These are phyloP conservation scores for Lunularia cruciata DNA, from an alignment of 225 moss, liverwort and hornwort genomes.

Conservation along the genomic window DNA sequence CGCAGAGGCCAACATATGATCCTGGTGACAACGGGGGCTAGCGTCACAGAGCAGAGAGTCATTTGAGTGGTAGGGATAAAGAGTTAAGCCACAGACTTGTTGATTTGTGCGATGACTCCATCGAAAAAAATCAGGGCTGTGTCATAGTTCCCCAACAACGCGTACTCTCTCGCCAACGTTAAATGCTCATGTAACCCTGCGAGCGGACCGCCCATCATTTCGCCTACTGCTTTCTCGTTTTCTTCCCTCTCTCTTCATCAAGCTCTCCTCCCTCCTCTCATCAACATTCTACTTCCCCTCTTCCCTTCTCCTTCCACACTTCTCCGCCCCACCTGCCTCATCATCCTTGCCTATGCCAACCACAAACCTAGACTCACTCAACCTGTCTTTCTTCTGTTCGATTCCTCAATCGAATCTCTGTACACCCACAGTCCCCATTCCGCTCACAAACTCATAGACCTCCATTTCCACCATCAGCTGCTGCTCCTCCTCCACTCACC, in stretches of 20 bases:
- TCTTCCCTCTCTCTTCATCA: slow-evolving; percentile 34
- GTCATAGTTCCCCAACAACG: slow-evolving; percentile 97
- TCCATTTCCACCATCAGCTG: background rate
- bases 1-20: background rate
- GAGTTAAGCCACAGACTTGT: slow-evolving; percentile 51
- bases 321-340: slow-evolving; percentile 3
- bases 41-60: background rate
- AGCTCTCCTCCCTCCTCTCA: slow-evolving; percentile 26
- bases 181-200: slow-evolving; percentile 88
- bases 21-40: background rate
- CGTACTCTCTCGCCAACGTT: slow-evolving; percentile 96
- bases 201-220: slow-evolving; percentile 91
- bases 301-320: slow-evolving; percentile 1
- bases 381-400: background rate
- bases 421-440: background rate
- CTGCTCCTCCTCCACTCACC: slow-evolving; percentile 14
- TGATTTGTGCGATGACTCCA: slow-evolving; percentile 96
- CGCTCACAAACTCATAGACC: background rate
- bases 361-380: slow-evolving; percentile 1
- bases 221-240: slow-evolving; percentile 18
- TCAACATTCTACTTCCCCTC: background rate
- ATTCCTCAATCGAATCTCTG: background rate
- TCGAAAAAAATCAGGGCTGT: slow-evolving; percentile 98
- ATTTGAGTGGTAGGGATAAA: background rate
- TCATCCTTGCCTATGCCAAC: slow-evolving; percentile 5